Percentiles rank a stretch among this genome's conserved stretches.
These are phyloP conservation scores for Camelina laxa DNA, from an alignment of 345 rosid genomes.

Conservation along the genomic window DNA sequence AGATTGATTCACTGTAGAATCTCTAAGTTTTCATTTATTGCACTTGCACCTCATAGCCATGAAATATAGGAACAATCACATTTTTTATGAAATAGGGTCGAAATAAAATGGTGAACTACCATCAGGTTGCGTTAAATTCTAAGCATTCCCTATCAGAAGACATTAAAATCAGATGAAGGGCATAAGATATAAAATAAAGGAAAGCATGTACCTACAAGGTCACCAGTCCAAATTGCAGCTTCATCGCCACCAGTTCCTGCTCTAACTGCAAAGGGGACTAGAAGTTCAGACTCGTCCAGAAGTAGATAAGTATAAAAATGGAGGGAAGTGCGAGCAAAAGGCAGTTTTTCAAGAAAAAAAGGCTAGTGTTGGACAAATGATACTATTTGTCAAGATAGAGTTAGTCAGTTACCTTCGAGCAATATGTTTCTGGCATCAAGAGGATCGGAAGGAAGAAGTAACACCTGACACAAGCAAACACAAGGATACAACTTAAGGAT, in stretches of 20 bases:
- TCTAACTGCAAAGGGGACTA: conserved; percentile 66
- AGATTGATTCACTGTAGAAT: conserved; percentile 21
- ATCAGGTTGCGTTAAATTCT: not conserved
- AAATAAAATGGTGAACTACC: conserved; percentile 13
- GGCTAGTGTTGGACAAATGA: not conserved
- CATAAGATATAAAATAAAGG: conserved; percentile 44
- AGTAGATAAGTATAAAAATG: conserved; percentile 12
- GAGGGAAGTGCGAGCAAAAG: conserved; percentile 7
- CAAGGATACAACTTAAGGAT: conserved; percentile 23
- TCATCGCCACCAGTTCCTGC: conserved; percentile 99
- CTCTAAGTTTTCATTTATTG: conserved; percentile 1
- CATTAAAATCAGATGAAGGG: conserved; percentile 24
- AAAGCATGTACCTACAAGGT: conserved; percentile 99
- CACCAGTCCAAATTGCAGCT: conserved; percentile 99
- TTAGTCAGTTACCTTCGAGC: conserved; percentile 81
- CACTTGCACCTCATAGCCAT: conserved; percentile 23
- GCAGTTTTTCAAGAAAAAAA: not conserved
- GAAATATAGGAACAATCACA: conserved; percentile 10
- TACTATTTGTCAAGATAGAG: conserved; percentile 9
- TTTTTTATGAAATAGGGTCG: not conserved
- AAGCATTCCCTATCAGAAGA: conserved; percentile 20
- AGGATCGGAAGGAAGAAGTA: conserved; percentile 90
- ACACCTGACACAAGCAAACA: conserved; percentile 50
- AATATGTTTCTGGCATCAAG: conserved; percentile 93
- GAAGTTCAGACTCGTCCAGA: conserved; percentile 5